These are phyloP conservation scores for Clavispora vitiphila DNA, from an alignment of 805 yeast genomes.

Conservation along the genomic window DNA sequence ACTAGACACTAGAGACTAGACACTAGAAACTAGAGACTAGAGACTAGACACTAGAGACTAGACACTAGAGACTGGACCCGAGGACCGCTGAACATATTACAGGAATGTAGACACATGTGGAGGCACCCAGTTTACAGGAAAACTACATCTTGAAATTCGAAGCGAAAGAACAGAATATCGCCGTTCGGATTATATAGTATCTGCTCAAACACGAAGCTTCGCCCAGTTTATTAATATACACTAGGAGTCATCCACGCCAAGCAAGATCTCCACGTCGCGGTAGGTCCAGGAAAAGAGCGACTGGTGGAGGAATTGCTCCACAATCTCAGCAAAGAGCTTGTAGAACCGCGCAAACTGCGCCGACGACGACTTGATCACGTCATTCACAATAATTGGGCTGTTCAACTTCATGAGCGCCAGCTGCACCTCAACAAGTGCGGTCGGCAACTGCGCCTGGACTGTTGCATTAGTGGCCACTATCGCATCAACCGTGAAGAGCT, in stretches of 20 bases:
- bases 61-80: too few species aligned
- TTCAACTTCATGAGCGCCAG: constrained; percentile 53
- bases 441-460: constrained; percentile 51
- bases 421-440: constrained; percentile 57
- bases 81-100: too few species aligned
- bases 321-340: constrained; percentile 32
- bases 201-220: too few species aligned
- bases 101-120: too few species aligned
- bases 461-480: constrained; percentile 40
- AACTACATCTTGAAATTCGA: too few species aligned
- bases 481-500: constrained; percentile 43
- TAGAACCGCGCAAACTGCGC: constrained; percentile 46
- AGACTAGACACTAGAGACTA: too few species aligned
- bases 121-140: too few species aligned
- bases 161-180: too few species aligned
- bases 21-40: too few species aligned
- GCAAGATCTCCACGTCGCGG: constrained; percentile 57
- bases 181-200: too few species aligned
- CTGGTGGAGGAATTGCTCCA: constrained; percentile 30
- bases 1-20: too few species aligned
- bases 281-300: constrained; percentile 48
- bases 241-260: constrained; percentile 56
- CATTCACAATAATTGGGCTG: constrained; percentile 58
- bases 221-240: too few species aligned
- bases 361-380: constrained; percentile 48